A percentile compares a stretch with the other conserved stretches of the same genome.
Evolutionary conservation across 73 alveolate species (phyloP).

Genomic region (Symbiodinium natans): DNA sequence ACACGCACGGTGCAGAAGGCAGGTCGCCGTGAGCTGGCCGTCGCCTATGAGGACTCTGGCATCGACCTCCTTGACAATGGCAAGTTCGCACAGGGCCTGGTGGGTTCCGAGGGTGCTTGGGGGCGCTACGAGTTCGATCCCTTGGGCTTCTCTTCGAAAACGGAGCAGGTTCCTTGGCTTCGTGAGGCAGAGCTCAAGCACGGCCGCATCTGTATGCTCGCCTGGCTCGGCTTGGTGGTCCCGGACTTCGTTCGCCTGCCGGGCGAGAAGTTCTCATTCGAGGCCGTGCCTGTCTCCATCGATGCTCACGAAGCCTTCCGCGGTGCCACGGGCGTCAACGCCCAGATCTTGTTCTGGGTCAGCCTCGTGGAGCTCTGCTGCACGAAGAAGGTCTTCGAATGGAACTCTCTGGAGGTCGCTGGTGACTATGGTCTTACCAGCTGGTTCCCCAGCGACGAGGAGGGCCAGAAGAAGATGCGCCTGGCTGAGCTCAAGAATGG

Average conservation of each 20-base stretch:
- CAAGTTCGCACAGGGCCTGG: constrained; percentile 35
- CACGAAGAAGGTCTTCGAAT: constrained; percentile 85
- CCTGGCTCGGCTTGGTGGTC: constrained; percentile 86
- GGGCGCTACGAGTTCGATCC: constrained; percentile 90
- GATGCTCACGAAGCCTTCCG: constrained; percentile 75
- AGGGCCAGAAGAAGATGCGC: constrained; percentile 92
- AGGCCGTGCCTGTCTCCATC: constrained; percentile 72
- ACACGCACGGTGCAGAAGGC: background rate
- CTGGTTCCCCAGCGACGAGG: constrained; percentile 81
- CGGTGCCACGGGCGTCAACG: constrained; percentile 57
- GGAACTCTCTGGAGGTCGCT: constrained; percentile 87
- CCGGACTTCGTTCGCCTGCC: constrained; percentile 82
- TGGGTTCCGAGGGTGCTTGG: constrained; percentile 75
- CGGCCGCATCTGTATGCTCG: constrained; percentile 88
- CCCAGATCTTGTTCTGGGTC: constrained; percentile 70
- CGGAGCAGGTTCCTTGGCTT: constrained; percentile 77
- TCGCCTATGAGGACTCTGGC: constrained; percentile 88
- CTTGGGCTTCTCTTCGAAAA: constrained; percentile 93
- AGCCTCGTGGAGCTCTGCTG: constrained; percentile 90
- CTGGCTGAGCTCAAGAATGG: constrained; percentile 90
- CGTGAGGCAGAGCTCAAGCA: constrained; percentile 91
- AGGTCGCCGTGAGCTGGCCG: constrained; percentile 74
- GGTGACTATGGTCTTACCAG: constrained; percentile 82
- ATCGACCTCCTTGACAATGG: constrained; percentile 87
- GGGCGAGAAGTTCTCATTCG: constrained; percentile 85